Conservation (phyloP, 2,329 filamentous ascomycete genomes). For the Fusarium piperis region DNA sequence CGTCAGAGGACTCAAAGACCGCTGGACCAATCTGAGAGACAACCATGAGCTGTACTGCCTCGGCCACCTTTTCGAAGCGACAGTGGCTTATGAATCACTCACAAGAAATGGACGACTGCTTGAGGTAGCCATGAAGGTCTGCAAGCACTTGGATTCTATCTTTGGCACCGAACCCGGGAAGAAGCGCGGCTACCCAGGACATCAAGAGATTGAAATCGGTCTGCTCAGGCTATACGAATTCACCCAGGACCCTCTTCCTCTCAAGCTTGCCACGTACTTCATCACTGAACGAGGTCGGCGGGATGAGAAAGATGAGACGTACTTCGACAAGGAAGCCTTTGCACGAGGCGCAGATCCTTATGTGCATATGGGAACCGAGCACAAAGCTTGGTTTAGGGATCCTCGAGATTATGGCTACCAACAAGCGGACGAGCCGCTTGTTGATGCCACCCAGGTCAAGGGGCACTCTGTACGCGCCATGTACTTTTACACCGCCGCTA, state of each 20-base stretch:
- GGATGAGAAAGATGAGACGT: neutral
- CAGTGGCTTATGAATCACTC: neutral
- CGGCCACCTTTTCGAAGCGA: conserved; percentile 1
- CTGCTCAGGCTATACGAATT: neutral
- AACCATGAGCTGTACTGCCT: neutral
- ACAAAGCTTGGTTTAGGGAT: neutral
- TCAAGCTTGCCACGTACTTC: conserved; percentile 4
- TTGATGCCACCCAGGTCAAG: neutral
- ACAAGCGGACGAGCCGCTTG: neutral
- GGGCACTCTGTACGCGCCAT: conserved; percentile 5
- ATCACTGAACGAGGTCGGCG: neutral
- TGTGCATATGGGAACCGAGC: neutral
- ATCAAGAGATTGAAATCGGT: conserved; percentile 6
- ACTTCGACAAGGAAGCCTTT: conserved; percentile 1
- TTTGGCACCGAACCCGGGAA: neutral
- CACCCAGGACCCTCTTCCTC: neutral
- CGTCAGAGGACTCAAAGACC: neutral
- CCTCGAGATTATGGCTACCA: conserved; percentile 2
- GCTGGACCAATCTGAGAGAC: conserved; percentile 8
- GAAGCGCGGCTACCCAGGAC: conserved; percentile 5
- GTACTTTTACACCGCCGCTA: conserved; percentile 2
- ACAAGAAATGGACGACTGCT: neutral
- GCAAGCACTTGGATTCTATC: neutral
- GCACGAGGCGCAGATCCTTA: neutral
- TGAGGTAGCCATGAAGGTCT: neutral